These are phyloP conservation scores for Aspergillus floridensis DNA, from an alignment of 2,329 filamentous ascomycete species.

Conservation along the genomic window DNA sequence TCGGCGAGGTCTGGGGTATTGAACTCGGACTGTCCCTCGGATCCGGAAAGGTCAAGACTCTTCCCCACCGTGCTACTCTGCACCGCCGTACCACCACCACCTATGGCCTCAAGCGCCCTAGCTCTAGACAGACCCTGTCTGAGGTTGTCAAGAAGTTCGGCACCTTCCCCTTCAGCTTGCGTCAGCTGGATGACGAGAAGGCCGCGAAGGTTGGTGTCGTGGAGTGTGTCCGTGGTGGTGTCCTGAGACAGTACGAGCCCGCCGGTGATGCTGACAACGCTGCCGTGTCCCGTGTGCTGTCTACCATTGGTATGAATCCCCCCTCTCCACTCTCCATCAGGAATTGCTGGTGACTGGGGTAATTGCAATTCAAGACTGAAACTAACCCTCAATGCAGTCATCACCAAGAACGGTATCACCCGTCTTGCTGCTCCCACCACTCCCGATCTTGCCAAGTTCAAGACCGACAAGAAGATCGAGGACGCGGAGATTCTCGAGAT, in stretches of 20 bases:
- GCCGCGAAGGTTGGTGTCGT: slow-evolving; percentile 93
- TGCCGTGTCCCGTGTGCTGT: slow-evolving; percentile 81
- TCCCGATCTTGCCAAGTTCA: slow-evolving; percentile 75
- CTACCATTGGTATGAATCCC: slow-evolving; percentile 76
- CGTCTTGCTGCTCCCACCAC: slow-evolving; percentile 75
- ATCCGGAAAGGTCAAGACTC: slow-evolving; percentile 88
- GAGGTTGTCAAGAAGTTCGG: slow-evolving; percentile 98
- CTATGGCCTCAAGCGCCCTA: slow-evolving; percentile 90
- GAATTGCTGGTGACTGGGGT: not conserved
- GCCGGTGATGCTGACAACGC: slow-evolving; percentile 88
- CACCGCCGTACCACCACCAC: slow-evolving; percentile 90
- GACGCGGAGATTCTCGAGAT: slow-evolving; percentile 96
- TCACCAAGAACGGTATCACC: slow-evolving; percentile 95
- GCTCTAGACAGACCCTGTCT: slow-evolving; percentile 85
- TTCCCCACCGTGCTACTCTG: slow-evolving; percentile 83
- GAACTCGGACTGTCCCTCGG: slow-evolving; percentile 91
- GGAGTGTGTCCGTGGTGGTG: slow-evolving; percentile 89
- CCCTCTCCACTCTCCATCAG: not conserved
- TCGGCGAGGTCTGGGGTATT: slow-evolving; percentile 95
- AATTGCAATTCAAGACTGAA: not conserved
- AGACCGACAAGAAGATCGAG: slow-evolving; percentile 96
- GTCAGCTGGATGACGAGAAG: slow-evolving; percentile 95
- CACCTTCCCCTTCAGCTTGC: slow-evolving; percentile 94
- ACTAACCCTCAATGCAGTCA: slow-evolving; percentile 56
- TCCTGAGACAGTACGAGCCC: slow-evolving; percentile 93